These are phyloP conservation scores for Aspergillus bombycis DNA, from an alignment of 2,329 filamentous ascomycete genomes.

Conservation along the genomic window DNA sequence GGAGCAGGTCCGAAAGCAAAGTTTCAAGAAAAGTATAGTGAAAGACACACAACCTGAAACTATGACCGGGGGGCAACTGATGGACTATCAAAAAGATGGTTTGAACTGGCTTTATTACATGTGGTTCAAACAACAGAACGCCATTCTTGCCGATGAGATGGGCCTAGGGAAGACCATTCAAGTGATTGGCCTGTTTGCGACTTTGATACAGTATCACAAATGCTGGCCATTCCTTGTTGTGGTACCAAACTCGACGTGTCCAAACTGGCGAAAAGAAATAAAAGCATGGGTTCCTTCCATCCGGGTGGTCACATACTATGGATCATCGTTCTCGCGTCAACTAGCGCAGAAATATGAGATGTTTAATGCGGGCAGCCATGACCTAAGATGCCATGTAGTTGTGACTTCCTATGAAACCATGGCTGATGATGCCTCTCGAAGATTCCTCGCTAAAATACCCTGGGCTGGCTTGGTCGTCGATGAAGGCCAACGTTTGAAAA, in stretches of 20 bases:
- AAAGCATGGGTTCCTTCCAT: conserved; percentile 88
- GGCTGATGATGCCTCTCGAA: conserved; percentile 68
- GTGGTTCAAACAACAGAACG: conserved; percentile 79
- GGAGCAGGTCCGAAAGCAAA: conserved; percentile 63
- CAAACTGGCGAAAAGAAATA: conserved; percentile 97
- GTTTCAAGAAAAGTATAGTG: conserved; percentile 69
- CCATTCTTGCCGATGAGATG: conserved; percentile 97
- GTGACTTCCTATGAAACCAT: conserved; percentile 94
- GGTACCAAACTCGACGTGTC: conserved; percentile 90
- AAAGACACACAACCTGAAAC: conserved; percentile 72
- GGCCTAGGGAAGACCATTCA: conserved; percentile 97
- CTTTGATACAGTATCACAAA: conserved; percentile 67
- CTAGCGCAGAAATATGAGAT: conserved; percentile 83
- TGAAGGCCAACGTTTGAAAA: conserved; percentile 94
- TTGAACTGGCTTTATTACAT: conserved; percentile 95
- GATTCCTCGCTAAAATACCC: conserved; percentile 69
- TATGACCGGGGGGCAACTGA: conserved; percentile 77
- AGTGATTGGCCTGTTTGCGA: conserved; percentile 78
- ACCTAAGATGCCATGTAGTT: conserved; percentile 85
- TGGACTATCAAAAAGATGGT: conserved; percentile 91
- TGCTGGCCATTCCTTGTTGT: conserved; percentile 94
- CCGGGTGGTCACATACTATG: conserved; percentile 91
- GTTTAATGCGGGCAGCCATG: conserved; percentile 65
- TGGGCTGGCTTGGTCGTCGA: conserved; percentile 93
- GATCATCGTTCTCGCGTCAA: conserved; percentile 72